A percentile compares a stretch with the other conserved stretches of the same genome.
phyloP scores from a whole-genome alignment of 2,329 filamentous ascomycete species.

The Thelonectria olida region DNA sequence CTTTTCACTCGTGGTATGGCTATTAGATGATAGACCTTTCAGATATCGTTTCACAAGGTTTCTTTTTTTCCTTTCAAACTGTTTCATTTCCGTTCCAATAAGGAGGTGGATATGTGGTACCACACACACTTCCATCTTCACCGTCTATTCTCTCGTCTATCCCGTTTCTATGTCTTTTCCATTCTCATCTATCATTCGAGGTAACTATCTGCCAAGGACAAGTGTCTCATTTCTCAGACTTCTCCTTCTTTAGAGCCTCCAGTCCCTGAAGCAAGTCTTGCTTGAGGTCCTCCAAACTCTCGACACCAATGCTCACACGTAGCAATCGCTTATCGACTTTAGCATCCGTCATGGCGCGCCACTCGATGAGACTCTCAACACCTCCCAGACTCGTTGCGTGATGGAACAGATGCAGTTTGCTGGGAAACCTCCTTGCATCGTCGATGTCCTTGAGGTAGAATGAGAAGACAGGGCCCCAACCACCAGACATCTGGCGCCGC shows the following conservation, averaged over 20 bases:
- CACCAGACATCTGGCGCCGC: constrained; percentile 86
- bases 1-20: not conserved
- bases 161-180: constrained; percentile 1
- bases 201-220: not conserved
- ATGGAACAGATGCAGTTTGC: constrained; percentile 83
- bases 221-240: not conserved
- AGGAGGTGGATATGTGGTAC: too few relatives aligned
- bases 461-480: constrained; percentile 89
- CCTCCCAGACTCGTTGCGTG: constrained; percentile 95
- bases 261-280: constrained; percentile 78
- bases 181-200: constrained; percentile 3
- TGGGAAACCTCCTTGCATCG: constrained; percentile 76
- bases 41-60: not conserved
- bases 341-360: constrained; percentile 87
- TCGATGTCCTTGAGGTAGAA: constrained; percentile 70
- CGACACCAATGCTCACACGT: constrained; percentile 86
- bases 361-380: constrained; percentile 96
- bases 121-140: not conserved
- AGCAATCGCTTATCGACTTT: constrained; percentile 77
- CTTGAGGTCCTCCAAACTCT: constrained; percentile 85
- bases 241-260: constrained; percentile 54
- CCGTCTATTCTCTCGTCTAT: not conserved
- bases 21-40: not conserved
- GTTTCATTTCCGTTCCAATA: not conserved
- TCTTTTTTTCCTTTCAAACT: too few relatives aligned